Evolutionary conservation across 345 rosid genomes (phyloP).

Genomic region (Brassica carinata): DNA sequence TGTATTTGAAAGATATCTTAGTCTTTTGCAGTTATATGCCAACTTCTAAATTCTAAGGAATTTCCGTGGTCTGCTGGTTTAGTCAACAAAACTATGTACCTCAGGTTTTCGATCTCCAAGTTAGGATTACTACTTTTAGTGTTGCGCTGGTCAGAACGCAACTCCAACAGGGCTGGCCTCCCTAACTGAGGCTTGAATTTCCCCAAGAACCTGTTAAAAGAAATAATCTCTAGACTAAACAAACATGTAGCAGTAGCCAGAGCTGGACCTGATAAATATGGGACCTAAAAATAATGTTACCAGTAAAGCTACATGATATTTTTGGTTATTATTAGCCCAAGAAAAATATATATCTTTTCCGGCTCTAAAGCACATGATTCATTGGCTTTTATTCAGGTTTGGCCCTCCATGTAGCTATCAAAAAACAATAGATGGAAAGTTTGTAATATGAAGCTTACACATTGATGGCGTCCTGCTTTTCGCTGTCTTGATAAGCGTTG

Average conservation of each 20-base stretch:
- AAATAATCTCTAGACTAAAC: conserved; percentile 5
- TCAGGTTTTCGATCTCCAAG: conserved; percentile 20
- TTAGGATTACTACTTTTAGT: conserved; percentile 28
- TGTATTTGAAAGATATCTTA: not conserved
- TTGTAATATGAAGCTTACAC: conserved; percentile 20
- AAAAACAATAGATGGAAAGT: not conserved
- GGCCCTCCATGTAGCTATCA: too few relatives aligned
- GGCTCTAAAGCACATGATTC: too few relatives aligned
- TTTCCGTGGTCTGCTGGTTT: not conserved
- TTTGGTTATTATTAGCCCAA: too few relatives aligned
- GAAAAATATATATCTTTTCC: too few relatives aligned
- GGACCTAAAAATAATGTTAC: too few relatives aligned
- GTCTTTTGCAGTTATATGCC: not conserved
- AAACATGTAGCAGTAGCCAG: not conserved
- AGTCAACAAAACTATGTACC: conserved; percentile 28
- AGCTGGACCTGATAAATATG: too few relatives aligned
- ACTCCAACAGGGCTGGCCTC: conserved; percentile 34
- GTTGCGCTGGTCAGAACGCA: conserved; percentile 34
- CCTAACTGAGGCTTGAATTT: conserved; percentile 34
- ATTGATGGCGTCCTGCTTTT: conserved; percentile 41
- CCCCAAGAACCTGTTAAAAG: conserved; percentile 38
- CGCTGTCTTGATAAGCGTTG: conserved; percentile 27
- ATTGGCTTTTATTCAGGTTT: too few relatives aligned
- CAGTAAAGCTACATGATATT: too few relatives aligned
- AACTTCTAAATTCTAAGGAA: not conserved